Evolutionary conservation across 495 filamentous ascomycete species (phyloP), one percentile per base, ranked within the genome.

Genomic region (Physcia stellaris): DNA sequence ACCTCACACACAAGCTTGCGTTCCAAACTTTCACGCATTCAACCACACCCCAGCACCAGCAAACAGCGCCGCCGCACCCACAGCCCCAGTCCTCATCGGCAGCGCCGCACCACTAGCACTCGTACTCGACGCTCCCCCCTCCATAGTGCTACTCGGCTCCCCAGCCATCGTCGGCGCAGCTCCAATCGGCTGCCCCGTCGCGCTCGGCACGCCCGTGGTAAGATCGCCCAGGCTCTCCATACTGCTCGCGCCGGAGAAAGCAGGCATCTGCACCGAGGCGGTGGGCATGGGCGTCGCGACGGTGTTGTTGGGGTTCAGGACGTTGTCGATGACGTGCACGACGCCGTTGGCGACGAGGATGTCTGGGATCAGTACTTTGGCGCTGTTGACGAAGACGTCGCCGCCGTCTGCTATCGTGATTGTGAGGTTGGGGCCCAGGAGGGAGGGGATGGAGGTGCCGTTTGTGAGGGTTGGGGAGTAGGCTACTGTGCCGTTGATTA

Each of bases 301-400:
- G 1, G 60, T 57, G 42, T 68, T 70, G 19, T 61, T 55, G 4
- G 76, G 77, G 57, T 80, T 80, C 33, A 80, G 54, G 24, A 79
- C 73, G 16, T 32, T 57, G 44, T 80, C 72, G 42, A 81, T 68
- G 22, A 80, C 54, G 49, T 83, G 79, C 4, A 82, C 55, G 7
- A 83, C 78, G 40, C 79, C 79, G 35, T 80, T 80, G 15, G 59
- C 58, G 26, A 77, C 49, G 0, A 85, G 60, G 4, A 83, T 54
- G 49, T 83, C 66, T 2, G 73, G 45, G 20, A 57, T 55, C n/a
- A 75, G 48, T 15, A 83, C 57, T 41, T 66, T 60, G 1, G 75
- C 67, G 31, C 51, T 52, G 49, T 71, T 68, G 33, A 72, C 64
- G 49, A 68, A 71, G 23, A 72, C 71, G 21, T 35, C 27, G 20